A percentile compares a stretch with the other conserved stretches of the same genome.
Conservation (phyloP, 202 grass and related monocot genomes). For the Setaria viridis region DNA sequence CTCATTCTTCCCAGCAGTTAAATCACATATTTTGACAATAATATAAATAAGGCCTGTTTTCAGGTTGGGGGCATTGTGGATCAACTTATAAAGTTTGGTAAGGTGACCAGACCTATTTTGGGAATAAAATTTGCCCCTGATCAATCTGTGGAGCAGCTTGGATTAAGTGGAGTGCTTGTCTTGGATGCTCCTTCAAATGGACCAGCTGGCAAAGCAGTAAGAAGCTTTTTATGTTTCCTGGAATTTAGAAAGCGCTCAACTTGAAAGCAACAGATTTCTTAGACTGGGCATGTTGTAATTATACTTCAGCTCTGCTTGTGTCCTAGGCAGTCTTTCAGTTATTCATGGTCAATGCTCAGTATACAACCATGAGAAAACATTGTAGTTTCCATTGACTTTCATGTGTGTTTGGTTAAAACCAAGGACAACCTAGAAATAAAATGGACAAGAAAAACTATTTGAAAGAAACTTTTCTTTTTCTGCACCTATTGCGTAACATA, state of each 20-base stretch:
- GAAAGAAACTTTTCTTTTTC: not conserved
- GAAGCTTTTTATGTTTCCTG: conserved; percentile 20
- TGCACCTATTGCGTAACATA: not conserved
- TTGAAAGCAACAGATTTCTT: not conserved
- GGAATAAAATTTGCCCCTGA: conserved; percentile 99
- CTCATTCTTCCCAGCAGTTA: not conserved
- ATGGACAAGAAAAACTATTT: not conserved
- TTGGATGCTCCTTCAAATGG: conserved; percentile 94
- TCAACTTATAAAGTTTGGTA: conserved; percentile 96
- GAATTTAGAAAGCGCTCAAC: not conserved
- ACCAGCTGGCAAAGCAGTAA: conserved; percentile 98
- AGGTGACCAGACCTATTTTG: conserved; percentile 95
- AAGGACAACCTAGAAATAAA: conserved; percentile 13
- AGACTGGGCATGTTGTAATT: not conserved
- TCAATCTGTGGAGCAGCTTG: conserved; percentile 99
- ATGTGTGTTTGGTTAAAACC: not conserved
- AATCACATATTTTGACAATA: conserved; percentile 17
- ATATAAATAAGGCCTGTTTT: conserved; percentile 27
- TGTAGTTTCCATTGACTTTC: not conserved
- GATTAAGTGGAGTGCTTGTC: conserved; percentile 95
- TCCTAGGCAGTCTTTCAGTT: not conserved
- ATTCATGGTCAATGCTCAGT: not conserved
- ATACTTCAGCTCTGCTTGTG: conserved; percentile 1
- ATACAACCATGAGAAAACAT: conserved; percentile 5
- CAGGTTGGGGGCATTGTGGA: conserved; percentile 97